Conservation (phyloP, 495 filamentous ascomycete genomes). For the Trichoderma asperelloides region DNA sequence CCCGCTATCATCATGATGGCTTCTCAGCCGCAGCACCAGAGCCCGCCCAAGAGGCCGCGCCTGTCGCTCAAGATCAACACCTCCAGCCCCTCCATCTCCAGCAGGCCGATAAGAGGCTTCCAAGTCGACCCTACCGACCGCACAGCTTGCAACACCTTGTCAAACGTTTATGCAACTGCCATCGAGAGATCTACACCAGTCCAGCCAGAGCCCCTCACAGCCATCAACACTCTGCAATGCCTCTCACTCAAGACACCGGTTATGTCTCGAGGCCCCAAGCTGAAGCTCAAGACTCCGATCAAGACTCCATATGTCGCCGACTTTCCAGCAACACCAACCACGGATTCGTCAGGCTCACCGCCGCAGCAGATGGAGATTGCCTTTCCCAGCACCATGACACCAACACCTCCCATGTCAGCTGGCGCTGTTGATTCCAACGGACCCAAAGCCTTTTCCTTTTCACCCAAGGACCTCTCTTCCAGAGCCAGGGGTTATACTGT, state of each 20-base stretch:
- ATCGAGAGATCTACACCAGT: constrained; percentile 54
- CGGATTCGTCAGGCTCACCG: constrained; percentile 33
- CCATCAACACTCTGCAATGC: constrained; percentile 24
- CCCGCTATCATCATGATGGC: neutral
- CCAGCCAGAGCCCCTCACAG: constrained; percentile 30
- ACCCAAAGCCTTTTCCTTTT: constrained; percentile 31
- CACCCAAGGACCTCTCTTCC: constrained; percentile 15
- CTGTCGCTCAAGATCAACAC: constrained; percentile 68
- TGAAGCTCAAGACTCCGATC: constrained; percentile 28
- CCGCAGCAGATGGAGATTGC: constrained; percentile 30
- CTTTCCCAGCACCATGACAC: constrained; percentile 38
- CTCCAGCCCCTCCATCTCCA: constrained; percentile 20
- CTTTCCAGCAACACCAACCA: constrained; percentile 36
- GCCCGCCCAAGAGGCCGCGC: constrained; percentile 57
- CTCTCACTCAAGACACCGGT: constrained; percentile 4
- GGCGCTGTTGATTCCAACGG: constrained; percentile 28
- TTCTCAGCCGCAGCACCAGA: constrained; percentile 14
- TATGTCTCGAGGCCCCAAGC: constrained; percentile 1
- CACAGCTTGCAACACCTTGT: constrained; percentile 73
- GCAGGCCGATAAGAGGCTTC: constrained; percentile 24
- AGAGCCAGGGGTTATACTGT: neutral
- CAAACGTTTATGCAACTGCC: constrained; percentile 65
- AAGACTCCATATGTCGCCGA: constrained; percentile 34
- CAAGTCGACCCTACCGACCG: constrained; percentile 57
- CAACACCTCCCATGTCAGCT: constrained; percentile 43